A percentile compares a stretch with the other conserved stretches of the same genome.
These are phyloP conservation scores for Capsella bursapastoris DNA, from an alignment of 345 rosid genomes.

Conservation along the genomic window DNA sequence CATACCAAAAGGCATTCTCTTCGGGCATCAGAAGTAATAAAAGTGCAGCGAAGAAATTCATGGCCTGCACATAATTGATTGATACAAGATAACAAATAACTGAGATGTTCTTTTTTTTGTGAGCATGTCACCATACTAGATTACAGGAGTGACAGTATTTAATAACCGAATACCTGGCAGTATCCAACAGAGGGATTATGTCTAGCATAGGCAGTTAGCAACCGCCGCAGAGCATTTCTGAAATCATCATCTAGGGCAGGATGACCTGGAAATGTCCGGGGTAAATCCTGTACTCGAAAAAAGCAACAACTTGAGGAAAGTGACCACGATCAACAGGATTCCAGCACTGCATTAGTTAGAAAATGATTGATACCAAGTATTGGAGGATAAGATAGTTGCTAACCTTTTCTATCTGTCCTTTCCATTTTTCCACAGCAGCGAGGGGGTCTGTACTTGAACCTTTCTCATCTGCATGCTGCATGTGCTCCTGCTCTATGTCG, in stretches of 20 bases:
- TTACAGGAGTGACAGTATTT: constrained; percentile 5
- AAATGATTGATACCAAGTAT: neutral
- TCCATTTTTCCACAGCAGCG: constrained; percentile 49
- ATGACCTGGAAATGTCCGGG: constrained; percentile 98
- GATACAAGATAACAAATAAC: constrained; percentile 11
- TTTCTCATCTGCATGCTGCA: constrained; percentile 47
- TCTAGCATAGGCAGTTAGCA: constrained; percentile 96
- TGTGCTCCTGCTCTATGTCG: constrained; percentile 49
- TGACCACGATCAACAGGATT: constrained; percentile 23
- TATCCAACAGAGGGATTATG: constrained; percentile 98
- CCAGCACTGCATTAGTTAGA: constrained; percentile 13
- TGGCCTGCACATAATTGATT: constrained; percentile 63
- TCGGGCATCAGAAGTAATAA: constrained; percentile 96
- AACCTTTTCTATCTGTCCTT: constrained; percentile 45
- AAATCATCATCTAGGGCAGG: constrained; percentile 96
- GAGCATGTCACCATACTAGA: constrained; percentile 19
- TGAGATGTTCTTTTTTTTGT: constrained; percentile 18
- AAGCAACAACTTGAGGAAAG: constrained; percentile 35
- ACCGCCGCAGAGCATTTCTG: constrained; percentile 94
- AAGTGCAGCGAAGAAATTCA: constrained; percentile 98
- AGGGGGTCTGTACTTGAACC: constrained; percentile 40
- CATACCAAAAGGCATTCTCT: constrained; percentile 99
- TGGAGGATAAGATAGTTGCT: constrained; percentile 14
- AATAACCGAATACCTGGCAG: constrained; percentile 74
- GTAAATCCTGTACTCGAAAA: constrained; percentile 78